Base-by-base conservation (phyloP, 2,329 filamentous ascomycete species). In the Bimuria novae-zelandiae region DNA sequence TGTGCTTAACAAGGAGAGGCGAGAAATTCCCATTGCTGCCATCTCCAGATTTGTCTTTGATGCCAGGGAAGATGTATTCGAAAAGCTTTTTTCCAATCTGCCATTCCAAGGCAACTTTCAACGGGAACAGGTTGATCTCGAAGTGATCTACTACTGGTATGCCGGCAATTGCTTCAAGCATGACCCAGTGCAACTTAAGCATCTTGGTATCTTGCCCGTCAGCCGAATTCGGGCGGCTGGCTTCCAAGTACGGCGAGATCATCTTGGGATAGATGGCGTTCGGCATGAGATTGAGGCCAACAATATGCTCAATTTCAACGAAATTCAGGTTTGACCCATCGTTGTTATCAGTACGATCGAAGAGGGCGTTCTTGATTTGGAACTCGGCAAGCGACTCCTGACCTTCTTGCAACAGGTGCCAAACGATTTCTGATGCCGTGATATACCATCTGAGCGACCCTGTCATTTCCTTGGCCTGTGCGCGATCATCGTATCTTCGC, bases 111-210 rank as follows among this genome's bases (percentile, higher is more conserved):
- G 99, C 94, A 19, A 99, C 87, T 73, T 92, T 95, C 71, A 99
- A 84, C 0, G 94, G 95, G 72, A 95, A 92, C 17, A 99, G 78
- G 50, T 92, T 91, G 50, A 99, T 90, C 73, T 97, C 92, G 67
- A 99, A 99, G 65, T 95, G 89, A 63, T 97, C 93, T 80, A 99
- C 90, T 27, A 99, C 92, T 0, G 93, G 91, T 56, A 99, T 99
- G 43, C 94, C 94, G 32, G 93, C 94, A 72, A 99, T 97, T 7
- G 94, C 92, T 76, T 99, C 94, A 4, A 99, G 82, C 91, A 97
- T 97, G 70, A 97, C 87, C 91, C 95, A 99, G 70, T 96, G 94
- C 11, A 99, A 90, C 29, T 89, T 86, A 46, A 99, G 83, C 89
- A 97, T 97, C 67, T 92, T 90, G 40, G 83, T 82, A 56, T 89